Evolutionary conservation across 805 yeast species (phyloP).

Genomic region (Nakazawaea pomicola): DNA sequence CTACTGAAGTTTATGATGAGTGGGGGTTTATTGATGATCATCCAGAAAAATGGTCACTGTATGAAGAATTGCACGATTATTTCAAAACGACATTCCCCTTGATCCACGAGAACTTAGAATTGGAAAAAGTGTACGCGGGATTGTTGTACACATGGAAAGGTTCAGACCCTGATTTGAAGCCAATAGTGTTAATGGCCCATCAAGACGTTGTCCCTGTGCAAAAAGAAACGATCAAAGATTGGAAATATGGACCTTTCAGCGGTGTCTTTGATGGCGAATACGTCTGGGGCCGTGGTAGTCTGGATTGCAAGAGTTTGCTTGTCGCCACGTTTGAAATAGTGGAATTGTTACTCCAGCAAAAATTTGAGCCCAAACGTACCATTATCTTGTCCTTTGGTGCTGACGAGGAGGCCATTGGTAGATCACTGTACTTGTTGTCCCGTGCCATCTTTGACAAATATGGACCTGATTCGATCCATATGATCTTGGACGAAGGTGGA

Average conservation of each 20-base stretch:
- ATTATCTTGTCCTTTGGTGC: conserved; percentile 63
- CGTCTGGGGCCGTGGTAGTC: conserved; percentile 71
- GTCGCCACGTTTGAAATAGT: conserved; percentile 60
- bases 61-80: conserved; percentile 46
- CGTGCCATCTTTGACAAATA: conserved; percentile 41
- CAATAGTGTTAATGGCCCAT: conserved; percentile 65
- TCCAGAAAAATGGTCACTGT: conserved; percentile 44
- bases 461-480: conserved; percentile 53
- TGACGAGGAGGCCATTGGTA: conserved; percentile 72
- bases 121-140: conserved; percentile 54
- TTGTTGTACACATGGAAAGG: conserved; percentile 63
- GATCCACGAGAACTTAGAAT: conserved; percentile 39
- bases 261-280: conserved; percentile 59
- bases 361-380: conserved; percentile 57
- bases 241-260: conserved; percentile 63
- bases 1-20: conserved; percentile 56
- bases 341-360: conserved; percentile 46
- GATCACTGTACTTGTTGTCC: conserved; percentile 53
- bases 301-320: conserved; percentile 67
- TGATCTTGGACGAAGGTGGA: conserved; percentile 69
- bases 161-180: conserved; percentile 43
- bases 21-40: conserved; percentile 38
- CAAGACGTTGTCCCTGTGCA: conserved; percentile 81
- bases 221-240: conserved; percentile 43
- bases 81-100: conserved; percentile 51